Base-by-base conservation (phyloP, 2,329 filamentous ascomycete species). In the Nigrograna mackinnonii region DNA sequence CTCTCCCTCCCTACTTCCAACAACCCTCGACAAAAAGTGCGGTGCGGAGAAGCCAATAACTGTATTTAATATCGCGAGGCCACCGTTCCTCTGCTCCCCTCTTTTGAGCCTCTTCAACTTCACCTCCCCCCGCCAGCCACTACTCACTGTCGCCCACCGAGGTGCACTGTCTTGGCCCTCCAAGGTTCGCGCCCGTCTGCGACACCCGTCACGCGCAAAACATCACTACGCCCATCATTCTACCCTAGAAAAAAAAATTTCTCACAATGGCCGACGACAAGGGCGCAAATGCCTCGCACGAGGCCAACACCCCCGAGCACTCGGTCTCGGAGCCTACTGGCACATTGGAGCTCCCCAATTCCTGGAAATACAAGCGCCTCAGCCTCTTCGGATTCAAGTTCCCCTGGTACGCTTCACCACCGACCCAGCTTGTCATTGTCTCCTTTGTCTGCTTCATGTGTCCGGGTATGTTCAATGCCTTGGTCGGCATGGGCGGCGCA, bases 381-480 rank as follows among this genome's bases (percentile, higher is more conserved):
- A 72, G 58, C 49, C 45, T 77, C 35, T 62, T 71, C 13, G 65
- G 68, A 32, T 56, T 67, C 59, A 69, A 55, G 22, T 49, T 78
- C 35, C 73, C 74, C 21, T 76, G 70, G 68, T 77, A 74, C 58
- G 76, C 76, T 41, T 76, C 72, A 38, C 76, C 76, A 17, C 66
- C 72, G 18, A 57, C 68, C 11, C 76, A 78, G 62, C 66, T 78
- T 26, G 49, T 76, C 37, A 68, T 79, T 35, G 74, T 78, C 21
- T 71, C 75, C 31, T 68, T 78, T 32, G 75, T 78, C 39, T 78
- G 76, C 67, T 79, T 79, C 69, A 57, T 78, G 59, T 79, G 76
- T 51, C 76, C 76, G 34, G 75, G 74, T 59, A 78, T 78, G 75
- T 78, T 74, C 67, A 78, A 78, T 52, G 75, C 75, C 19, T 55